Conservation (phyloP, 345 rosid genomes). For the Nephelium lappaceum region DNA sequence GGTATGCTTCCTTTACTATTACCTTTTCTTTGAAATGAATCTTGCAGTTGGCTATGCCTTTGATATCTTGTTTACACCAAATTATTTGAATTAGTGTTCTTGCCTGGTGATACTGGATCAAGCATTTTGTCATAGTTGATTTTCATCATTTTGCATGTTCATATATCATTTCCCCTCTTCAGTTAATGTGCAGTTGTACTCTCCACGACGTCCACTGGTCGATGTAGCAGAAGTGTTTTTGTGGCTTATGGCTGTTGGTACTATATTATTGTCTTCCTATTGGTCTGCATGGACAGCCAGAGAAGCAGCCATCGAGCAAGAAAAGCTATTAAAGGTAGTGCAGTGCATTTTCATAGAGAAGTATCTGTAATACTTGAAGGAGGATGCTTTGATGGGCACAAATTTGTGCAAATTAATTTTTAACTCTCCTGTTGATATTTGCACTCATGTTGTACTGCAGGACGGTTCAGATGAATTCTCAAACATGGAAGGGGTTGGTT, state of each 20-base stretch:
- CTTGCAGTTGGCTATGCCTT: background rate
- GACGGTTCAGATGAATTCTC: constrained; percentile 69
- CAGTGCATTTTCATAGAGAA: constrained; percentile 1
- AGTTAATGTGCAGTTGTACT: constrained; percentile 87
- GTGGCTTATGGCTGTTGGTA: constrained; percentile 99
- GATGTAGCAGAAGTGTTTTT: constrained; percentile 97
- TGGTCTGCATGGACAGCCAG: constrained; percentile 96
- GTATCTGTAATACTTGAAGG: background rate
- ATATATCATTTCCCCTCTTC: constrained; percentile 30
- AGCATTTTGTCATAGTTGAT: constrained; percentile 19
- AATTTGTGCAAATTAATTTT: constrained; percentile 10
- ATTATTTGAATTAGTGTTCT: background rate
- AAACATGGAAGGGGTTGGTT: constrained; percentile 46
- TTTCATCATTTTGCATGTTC: constrained; percentile 14
- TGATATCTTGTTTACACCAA: constrained; percentile 14
- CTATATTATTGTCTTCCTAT: constrained; percentile 85
- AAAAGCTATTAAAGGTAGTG: constrained; percentile 83
- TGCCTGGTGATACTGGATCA: constrained; percentile 6
- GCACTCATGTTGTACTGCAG: constrained; percentile 40
- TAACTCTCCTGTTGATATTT: background rate
- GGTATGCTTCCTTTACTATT: constrained; percentile 41
- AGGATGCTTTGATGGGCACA: background rate
- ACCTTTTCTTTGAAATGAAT: constrained; percentile 2
- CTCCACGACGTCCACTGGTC: constrained; percentile 86
- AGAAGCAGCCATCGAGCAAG: constrained; percentile 89